A percentile compares a stretch with the other conserved stretches of the same genome.
phyloP scores from a whole-genome alignment of 2,329 filamentous ascomycete genomes.

The Microsporum canis region DNA sequence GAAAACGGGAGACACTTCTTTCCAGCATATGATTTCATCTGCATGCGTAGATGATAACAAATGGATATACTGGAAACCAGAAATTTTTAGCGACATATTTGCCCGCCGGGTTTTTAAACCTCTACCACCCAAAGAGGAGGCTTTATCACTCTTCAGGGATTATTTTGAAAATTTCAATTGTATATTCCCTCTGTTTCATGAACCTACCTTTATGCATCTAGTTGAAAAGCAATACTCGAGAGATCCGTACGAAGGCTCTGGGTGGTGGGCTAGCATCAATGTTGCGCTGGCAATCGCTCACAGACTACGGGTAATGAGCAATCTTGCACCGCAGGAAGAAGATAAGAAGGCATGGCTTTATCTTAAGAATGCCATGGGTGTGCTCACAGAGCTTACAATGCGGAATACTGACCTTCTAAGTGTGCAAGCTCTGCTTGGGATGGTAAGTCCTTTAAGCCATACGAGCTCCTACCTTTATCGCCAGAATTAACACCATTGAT shows the following conservation, averaged over 20 bases:
- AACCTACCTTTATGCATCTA: slow-evolving; percentile 95
- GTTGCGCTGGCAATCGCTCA: slow-evolving; percentile 88
- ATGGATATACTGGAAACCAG: slow-evolving; percentile 97
- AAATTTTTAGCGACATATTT: slow-evolving; percentile 90
- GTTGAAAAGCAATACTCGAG: slow-evolving; percentile 87
- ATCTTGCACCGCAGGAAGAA: slow-evolving; percentile 78
- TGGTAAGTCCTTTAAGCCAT: slow-evolving; percentile 42
- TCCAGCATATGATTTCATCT: slow-evolving; percentile 86
- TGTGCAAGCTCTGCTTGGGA: slow-evolving; percentile 85
- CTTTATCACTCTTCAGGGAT: slow-evolving; percentile 76
- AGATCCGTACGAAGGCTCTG: slow-evolving; percentile 86
- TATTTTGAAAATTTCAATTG: slow-evolving; percentile 99
- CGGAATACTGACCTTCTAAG: slow-evolving; percentile 90
- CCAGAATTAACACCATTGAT: not conserved
- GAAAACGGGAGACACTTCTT: slow-evolving; percentile 90
- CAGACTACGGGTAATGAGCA: slow-evolving; percentile 87
- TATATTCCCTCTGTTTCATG: slow-evolving; percentile 95
- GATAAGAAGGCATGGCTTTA: slow-evolving; percentile 93
- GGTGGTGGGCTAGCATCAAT: slow-evolving; percentile 98
- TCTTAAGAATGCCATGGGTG: slow-evolving; percentile 90
- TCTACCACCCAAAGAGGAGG: slow-evolving; percentile 75
- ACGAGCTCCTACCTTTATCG: not conserved
- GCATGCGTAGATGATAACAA: slow-evolving; percentile 90
- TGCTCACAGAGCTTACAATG: slow-evolving; percentile 87
- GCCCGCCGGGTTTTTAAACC: slow-evolving; percentile 70